Base-by-base conservation (phyloP, 2,329 filamentous ascomycete species). In the Penicillium hordei region DNA sequence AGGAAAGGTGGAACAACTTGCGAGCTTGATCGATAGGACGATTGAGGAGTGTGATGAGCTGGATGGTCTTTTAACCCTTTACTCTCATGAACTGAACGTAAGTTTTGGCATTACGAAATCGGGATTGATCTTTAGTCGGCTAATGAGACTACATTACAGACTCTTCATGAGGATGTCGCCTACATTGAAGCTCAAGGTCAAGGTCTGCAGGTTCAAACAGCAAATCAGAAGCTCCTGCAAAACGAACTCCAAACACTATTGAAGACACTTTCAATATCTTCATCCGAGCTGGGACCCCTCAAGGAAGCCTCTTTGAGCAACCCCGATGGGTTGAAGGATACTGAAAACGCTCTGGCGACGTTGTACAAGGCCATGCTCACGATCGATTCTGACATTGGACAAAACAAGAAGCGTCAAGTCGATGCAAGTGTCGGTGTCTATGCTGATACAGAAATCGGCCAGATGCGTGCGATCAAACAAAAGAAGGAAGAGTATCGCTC, bases 171-270 rank as follows among this genome's bases (percentile, higher is more conserved):
- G 49, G 94, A 99, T 68, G 95, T 99, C 66, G 88, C 92, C 4
- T 97, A 95, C 72, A 97, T 99, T 63, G 94, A 99, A 78, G 92
- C 94, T 2, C 94, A 99, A 75, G 93, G 91, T 7, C 93, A 99
- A 76, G 94, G 94, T 79, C 80, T 99, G 46, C 94, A 99, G 70
- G 93, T 99, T 7, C 94, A 97, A 75, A 93, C 93, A 21, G 91
- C 94, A 40, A 99, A 99, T 68, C 94, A 99, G 73, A 96, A 96
- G 73, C 83, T 96, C 29, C 83, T 99, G 46, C 91, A 93, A 73
- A 90, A 88, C 61, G 94, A 99, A 74, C 83, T 99, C 1, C 87
- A 95, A 72, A 89, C 88, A 34, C 81, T 97, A n/a, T 83, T 99
- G 25, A 88, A 93, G 65, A 97, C 91, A 0, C 93, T 96, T 55